phyloP scores from a whole-genome alignment of 2,329 filamentous ascomycete species.

The Fusarium avenaceum region DNA sequence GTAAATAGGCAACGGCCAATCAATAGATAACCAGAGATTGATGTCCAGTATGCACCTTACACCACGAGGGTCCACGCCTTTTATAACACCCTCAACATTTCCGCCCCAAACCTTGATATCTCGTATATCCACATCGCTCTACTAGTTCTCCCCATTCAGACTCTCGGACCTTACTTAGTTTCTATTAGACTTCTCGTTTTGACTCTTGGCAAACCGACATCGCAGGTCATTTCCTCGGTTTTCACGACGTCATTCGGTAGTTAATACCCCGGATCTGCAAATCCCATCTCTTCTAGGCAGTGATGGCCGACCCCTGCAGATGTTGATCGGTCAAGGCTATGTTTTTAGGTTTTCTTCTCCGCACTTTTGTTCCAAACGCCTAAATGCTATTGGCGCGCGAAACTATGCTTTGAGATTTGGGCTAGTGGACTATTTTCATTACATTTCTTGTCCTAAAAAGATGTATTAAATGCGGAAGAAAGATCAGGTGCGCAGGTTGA shows the following conservation, averaged over 20 bases:
- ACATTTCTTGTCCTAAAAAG: constrained; percentile 3
- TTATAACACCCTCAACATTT: neutral
- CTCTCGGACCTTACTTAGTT: neutral
- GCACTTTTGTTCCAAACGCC: constrained; percentile 1
- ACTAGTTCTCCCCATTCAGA: neutral
- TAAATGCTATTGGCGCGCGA: constrained; percentile 29
- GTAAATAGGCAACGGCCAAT: neutral
- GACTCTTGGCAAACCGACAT: constrained; percentile 8
- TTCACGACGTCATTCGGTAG: constrained; percentile 30
- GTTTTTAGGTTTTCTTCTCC: constrained; percentile 23
- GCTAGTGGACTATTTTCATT: neutral
- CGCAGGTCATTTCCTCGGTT: neutral
- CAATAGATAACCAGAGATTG: neutral
- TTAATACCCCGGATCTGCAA: constrained; percentile 30
- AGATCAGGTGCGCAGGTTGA: constrained; percentile 24
- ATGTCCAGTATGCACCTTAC: neutral
- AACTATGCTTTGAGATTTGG: neutral
- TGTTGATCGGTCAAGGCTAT: neutral
- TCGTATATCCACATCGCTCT: neutral
- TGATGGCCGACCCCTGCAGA: constrained; percentile 22
- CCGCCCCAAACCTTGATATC: neutral
- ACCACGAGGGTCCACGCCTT: neutral
- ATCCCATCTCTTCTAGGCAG: constrained; percentile 13
- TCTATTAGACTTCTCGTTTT: neutral
- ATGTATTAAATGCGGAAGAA: neutral